Evolutionary conservation across 495 filamentous ascomycete genomes (phyloP), one percentile per base, ranked within the genome.

Genomic region (Penicillium desertorum): DNA sequence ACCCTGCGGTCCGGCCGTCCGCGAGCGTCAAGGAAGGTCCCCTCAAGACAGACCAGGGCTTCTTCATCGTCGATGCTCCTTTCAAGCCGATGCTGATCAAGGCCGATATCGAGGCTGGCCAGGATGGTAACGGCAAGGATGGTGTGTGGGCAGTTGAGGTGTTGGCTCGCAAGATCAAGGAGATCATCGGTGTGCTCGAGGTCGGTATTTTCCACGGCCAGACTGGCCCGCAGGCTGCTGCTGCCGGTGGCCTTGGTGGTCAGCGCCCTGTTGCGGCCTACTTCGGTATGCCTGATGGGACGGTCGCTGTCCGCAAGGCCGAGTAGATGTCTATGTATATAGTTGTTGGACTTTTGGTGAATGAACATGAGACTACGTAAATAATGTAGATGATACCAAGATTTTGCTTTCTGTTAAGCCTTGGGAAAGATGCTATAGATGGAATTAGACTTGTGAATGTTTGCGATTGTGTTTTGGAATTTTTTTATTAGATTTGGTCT

Each of bases 251-350:
- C 49, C 74, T 77, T 44, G 88, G 91, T 32, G 94, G 91, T 3
- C 90, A 96, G 76, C 93, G 91, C 71, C 94, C 94, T 3, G 82
- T 96, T 22, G 90, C 91, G 41, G 92, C 90, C 30, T 98, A 97
- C 74, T 98, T 98, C 71, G 94, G 94, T 16, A 90, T 91, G 87
- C 83, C 87, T 51, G 85, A 93, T 69, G 91, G 91, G 14, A 77
- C 79, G 25, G 86, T 89, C 46, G 74, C 81, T 20, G 75, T 81
- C 19, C 71, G 81, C 56, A 73, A 70, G 50, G 78, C 78, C 11
- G 62, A 47, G 42, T 57, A 47, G 46, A 53, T 60, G 50, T 49
- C 25, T 54, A 29, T 29, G 27, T 29, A 29, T 29, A 29, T 29
- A 46, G 34, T 22, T 12, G 16, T 36, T 41, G 49, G 37, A 9